phyloP scores from a whole-genome alignment of 78 protist genomes.

The Chrysochromulina parva region DNA sequence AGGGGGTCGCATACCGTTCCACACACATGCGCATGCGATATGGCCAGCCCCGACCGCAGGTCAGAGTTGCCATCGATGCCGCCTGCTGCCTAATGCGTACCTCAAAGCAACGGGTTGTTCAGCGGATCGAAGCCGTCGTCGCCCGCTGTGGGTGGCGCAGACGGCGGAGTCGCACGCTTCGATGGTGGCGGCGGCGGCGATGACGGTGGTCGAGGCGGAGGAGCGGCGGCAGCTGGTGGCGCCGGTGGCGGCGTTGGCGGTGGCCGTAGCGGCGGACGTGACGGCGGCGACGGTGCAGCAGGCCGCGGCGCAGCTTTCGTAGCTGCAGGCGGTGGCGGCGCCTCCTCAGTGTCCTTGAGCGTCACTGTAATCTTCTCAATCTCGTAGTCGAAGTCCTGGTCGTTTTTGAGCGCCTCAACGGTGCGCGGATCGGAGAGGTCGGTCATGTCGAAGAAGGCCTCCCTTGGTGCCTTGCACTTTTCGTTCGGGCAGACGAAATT shows the following conservation, averaged over 20 bases:
- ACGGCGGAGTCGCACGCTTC: neutral
- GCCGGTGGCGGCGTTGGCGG: neutral
- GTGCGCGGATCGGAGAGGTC: neutral
- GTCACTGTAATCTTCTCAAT: neutral
- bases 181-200: constrained; percentile 5
- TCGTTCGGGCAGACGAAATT: neutral
- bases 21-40: too few relatives aligned
- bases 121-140: constrained; percentile 3
- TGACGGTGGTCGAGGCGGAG: neutral
- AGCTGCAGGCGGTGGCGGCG: neutral
- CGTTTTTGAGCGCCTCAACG: neutral
- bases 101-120: neutral
- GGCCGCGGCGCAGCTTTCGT: neutral
- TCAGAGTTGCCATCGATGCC: too few relatives aligned
- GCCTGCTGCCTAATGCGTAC: neutral
- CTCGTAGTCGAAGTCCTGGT: neutral
- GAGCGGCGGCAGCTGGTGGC: neutral
- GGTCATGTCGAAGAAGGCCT: constrained; percentile 18
- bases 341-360: neutral
- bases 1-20: too few relatives aligned
- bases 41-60: too few relatives aligned
- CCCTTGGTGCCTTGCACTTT: neutral
- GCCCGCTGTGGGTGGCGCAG: neutral
- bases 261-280: neutral
- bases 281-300: neutral